Percentiles rank a stretch among this genome's conserved stretches.
These are phyloP conservation scores for Aspergillus piperis DNA, from an alignment of 2,329 filamentous ascomycete species.

Conservation along the genomic window DNA sequence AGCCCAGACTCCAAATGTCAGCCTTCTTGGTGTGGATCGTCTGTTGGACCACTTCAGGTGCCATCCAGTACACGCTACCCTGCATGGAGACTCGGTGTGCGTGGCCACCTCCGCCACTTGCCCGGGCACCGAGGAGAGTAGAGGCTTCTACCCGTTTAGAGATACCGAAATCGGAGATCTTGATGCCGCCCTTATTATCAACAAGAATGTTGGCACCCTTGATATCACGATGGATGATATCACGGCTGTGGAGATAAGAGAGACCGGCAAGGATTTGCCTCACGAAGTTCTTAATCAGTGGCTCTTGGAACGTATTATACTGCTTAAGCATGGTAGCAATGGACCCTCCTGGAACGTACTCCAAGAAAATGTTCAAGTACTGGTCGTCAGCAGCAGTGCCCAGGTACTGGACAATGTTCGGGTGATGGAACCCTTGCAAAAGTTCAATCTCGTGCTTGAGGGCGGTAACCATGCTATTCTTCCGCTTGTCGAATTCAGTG, in stretches of 20 bases:
- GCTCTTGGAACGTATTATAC: constrained; percentile 91
- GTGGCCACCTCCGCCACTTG: constrained; percentile 41
- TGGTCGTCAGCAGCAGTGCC: constrained; percentile 90
- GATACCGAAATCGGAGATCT: constrained; percentile 99
- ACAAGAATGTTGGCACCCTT: constrained; percentile 98
- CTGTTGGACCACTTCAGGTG: constrained; percentile 95
- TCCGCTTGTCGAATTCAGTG: constrained; percentile 78
- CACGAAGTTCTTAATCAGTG: constrained; percentile 92
- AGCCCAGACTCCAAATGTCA: constrained; percentile 97
- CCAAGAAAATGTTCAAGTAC: constrained; percentile 98
- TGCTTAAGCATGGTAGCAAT: constrained; percentile 99
- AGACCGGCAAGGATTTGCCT: constrained; percentile 91
- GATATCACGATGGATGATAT: constrained; percentile 98
- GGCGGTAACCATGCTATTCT: constrained; percentile 97
- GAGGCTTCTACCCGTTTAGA: constrained; percentile 95
- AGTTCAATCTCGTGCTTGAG: constrained; percentile 95
- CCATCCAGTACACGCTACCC: constrained; percentile 99
- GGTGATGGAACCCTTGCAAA: constrained; percentile 88
- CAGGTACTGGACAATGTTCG: constrained; percentile 97
- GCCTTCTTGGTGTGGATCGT: constrained; percentile 98
- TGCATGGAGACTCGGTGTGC: constrained; percentile 73
- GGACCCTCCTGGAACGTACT: constrained; percentile 96
- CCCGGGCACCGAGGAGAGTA: constrained; percentile 65
- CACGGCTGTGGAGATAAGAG: constrained; percentile 87
- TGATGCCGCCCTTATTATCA: constrained; percentile 98